Base-by-base conservation (phyloP, 345 rosid species). In the Acer yangbiense region DNA sequence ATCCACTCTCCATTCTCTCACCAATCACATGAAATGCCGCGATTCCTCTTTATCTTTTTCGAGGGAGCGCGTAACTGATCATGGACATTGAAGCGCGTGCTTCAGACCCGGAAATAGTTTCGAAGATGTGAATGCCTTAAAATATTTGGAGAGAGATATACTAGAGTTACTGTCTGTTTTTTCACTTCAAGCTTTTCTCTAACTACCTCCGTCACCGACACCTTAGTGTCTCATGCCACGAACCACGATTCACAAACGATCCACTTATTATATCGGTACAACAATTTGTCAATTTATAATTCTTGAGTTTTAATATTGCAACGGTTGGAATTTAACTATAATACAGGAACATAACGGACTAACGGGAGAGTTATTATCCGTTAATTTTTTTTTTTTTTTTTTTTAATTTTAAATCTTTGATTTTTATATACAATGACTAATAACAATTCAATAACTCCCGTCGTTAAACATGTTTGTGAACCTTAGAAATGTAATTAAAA, bases 161-260 rank as follows among this genome's bases (percentile, higher is more conserved):
- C 46, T 50, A 12, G 27, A 58, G 73, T 41, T 21, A 41, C 74
- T 3, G 23, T n/a, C 3, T 25, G 58, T 46, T 10, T 46, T 61
- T n/a, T 44, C 25, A n/a, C 46, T 65, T 16, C 58, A n/a, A n/a
- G 29, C 35, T 44, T 55, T 66, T 21, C 32, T 23, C 3, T 0
- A n/a, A 46, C 58, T n/a, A 27, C 66, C 74, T 66, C 29, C 80
- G 35, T 52, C 81, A 73, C 84, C 85, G 80, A 69, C 82, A 71
- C 61, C 43, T 20, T 4, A 35, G 39, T 35, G 39, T 35, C 39
- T 35, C 39, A 35, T 35, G 6, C 39, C 39, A 35, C 39, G 6
- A 35, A 35, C 39, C 39, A 35, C 39, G 39, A 35, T 29, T 29
- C 32, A 29, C 2, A 3, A 29, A 29, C 4, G 35, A 32, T 32